These are phyloP conservation scores for Aspergillus carlsbadensis DNA, from an alignment of 495 filamentous ascomycete genomes.

Conservation along the genomic window DNA sequence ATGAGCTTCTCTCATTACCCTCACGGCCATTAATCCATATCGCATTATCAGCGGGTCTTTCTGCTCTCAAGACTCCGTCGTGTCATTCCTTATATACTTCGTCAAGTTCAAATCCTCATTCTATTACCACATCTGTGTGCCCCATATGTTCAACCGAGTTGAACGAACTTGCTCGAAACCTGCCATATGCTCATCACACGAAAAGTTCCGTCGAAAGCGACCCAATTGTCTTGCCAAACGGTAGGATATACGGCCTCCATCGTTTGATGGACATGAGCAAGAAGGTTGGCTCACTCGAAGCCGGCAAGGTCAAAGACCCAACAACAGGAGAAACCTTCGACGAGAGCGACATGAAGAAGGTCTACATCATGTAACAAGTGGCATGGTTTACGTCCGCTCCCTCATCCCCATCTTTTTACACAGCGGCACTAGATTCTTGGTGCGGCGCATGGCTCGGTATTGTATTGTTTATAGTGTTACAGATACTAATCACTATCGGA, in stretches of 20 bases:
- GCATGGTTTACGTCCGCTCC: not conserved
- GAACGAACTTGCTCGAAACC: conserved; percentile 81
- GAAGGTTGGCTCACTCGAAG: conserved; percentile 52
- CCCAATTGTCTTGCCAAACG: conserved; percentile 82
- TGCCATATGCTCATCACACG: conserved; percentile 92
- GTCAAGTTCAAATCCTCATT: conserved; percentile 57
- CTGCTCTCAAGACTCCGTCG: conserved; percentile 91
- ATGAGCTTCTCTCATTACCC: conserved; percentile 82
- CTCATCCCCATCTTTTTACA: not conserved
- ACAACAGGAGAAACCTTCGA: conserved; percentile 68
- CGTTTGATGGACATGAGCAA: conserved; percentile 71
- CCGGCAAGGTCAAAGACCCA: conserved; percentile 76
- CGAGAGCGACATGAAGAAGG: conserved; percentile 70
- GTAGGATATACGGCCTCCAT: conserved; percentile 76
- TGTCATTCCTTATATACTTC: conserved; percentile 74
- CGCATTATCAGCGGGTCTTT: conserved; percentile 86
- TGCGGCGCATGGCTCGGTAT: not conserved
- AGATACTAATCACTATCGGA: conserved; percentile 35
- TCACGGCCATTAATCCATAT: conserved; percentile 83
- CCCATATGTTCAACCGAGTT: conserved; percentile 95
- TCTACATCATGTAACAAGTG: conserved; percentile 69
- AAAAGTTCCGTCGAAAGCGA: conserved; percentile 90
- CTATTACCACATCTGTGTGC: conserved; percentile 67
- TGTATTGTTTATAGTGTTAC: not conserved
- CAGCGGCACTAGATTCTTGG: not conserved